Base-by-base conservation (phyloP, 2,329 filamentous ascomycete species). In the Penicillium capsulatum region DNA sequence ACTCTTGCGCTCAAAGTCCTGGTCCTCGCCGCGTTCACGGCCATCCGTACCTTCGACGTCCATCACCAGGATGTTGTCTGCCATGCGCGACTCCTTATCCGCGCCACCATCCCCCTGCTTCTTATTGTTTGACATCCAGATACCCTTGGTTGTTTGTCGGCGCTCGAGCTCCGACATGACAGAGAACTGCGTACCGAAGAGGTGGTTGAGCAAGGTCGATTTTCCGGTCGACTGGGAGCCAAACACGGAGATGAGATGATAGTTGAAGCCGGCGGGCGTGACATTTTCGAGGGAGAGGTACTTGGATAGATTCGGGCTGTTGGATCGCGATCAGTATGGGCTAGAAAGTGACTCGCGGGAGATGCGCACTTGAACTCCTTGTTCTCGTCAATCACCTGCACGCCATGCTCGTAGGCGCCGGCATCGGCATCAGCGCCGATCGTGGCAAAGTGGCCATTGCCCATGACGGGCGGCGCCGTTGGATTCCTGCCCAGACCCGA, bases 61-160 rank as follows among this genome's bases (percentile, higher is more conserved):
- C 92, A 98, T 98, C 55, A 98, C 92, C 48, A 98, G 74, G 57
- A 98, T 96, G 67, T 98, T 98, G 58, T 95, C 88, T 38, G 91
- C 90, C 89, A 97, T 96, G 50, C 73, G 73, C 50, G 70, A 69
- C 34, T 65, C 68, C 40, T 69, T 72, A 36, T 40, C 44, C 4
- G 53, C 44, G 14, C 41, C 44, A 22, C 15, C 57, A 49, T 41
- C 71, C 65, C 50, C 68, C 66, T 36, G 71, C 67, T 53, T 76
- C 75, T 94, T 95, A 70, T 97, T 97, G 73, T 95, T 94, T 50
- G 90, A 94, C 84, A 98, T 84, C 92, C 92, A 98, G 64, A 98
- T 98, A 61, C 92, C 92, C 74, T 97, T 98, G 31, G 92, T 98
- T 0, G 92, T 98, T 75, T 98, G 92, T 47, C 89, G 83, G 50